Conservation (phyloP, 306 rosid species). For the Malus sieversii region DNA sequence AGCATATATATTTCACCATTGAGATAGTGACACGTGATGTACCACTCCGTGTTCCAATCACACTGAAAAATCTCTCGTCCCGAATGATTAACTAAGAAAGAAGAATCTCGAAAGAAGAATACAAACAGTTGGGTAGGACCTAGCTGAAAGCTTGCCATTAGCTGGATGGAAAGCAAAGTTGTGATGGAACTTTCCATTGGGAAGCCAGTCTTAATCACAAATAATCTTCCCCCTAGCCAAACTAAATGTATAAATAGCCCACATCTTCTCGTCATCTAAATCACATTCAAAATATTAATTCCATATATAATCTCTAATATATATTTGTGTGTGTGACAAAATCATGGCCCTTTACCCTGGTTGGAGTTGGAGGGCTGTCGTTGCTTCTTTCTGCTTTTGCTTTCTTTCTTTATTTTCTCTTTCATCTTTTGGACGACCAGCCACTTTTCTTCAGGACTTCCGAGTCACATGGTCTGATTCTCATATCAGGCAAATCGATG, state of each 20-base stretch:
- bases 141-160: slow-evolving; percentile 37
- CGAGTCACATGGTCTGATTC: slow-evolving; percentile 61
- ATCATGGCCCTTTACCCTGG: slow-evolving; percentile 1
- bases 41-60: accelerated
- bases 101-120: slow-evolving; percentile 11
- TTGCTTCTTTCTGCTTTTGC: slow-evolving; percentile 20
- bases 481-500: slow-evolving; percentile 70
- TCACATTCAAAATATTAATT: background rate
- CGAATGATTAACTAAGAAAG: background rate
- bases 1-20: too few relatives aligned
- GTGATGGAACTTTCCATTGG: slow-evolving; percentile 25
- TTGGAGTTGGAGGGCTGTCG: slow-evolving; percentile 10
- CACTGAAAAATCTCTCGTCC: background rate
- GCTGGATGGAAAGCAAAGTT: slow-evolving; percentile 72
- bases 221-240: background rate
- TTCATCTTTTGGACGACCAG: slow-evolving; percentile 53
- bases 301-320: background rate
- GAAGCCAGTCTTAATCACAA: background rate
- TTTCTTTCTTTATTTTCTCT: slow-evolving; percentile 9
- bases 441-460: slow-evolving; percentile 67
- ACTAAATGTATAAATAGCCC: background rate
- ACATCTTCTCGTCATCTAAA: background rate
- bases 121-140: slow-evolving; percentile 53
- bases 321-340: background rate
- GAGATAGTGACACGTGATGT: too few relatives aligned